Percentiles rank a stretch among this genome's conserved stretches.
Conservation (phyloP, 495 filamentous ascomycete genomes). For the Penicillium odoratum region DNA sequence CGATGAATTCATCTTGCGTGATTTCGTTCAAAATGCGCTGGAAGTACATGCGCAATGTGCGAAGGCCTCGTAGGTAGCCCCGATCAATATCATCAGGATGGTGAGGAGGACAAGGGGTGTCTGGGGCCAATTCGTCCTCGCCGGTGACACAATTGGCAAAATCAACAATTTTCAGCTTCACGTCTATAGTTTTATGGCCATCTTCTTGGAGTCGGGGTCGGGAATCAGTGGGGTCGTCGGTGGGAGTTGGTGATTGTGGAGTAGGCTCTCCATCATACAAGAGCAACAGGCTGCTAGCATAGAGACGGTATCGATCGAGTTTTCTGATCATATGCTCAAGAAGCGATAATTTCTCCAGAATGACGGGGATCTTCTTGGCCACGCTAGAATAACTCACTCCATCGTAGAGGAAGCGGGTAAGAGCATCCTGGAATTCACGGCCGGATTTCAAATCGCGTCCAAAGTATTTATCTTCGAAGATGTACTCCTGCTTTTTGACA, state of each 20-base stretch:
- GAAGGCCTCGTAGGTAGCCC: constrained; percentile 85
- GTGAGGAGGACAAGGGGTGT: constrained; percentile 75
- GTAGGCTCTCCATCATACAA: constrained; percentile 79
- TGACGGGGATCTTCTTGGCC: constrained; percentile 78
- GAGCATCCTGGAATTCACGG: constrained; percentile 82
- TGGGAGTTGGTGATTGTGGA: constrained; percentile 13
- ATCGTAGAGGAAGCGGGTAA: constrained; percentile 88
- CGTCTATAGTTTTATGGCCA: constrained; percentile 46
- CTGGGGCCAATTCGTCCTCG: constrained; percentile 64
- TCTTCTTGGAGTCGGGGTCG: constrained; percentile 39
- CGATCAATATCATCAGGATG: constrained; percentile 78
- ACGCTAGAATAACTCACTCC: constrained; percentile 79
- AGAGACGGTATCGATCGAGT: constrained; percentile 87
- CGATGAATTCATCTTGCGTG: constrained; percentile 54
- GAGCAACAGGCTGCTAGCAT: constrained; percentile 91
- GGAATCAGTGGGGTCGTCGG: constrained; percentile 7
- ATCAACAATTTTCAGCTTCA: constrained; percentile 96
- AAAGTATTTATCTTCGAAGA: constrained; percentile 97
- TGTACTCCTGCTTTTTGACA: constrained; percentile 73
- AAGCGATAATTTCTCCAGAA: constrained; percentile 76
- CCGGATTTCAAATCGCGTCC: constrained; percentile 87
- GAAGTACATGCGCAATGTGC: constrained; percentile 80
- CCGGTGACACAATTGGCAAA: constrained; percentile 97
- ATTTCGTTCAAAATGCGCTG: constrained; percentile 82
- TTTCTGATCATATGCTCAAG: constrained; percentile 80